Evolutionary conservation across 495 filamentous ascomycete species (phyloP).

Genomic region (Daldinia caldariorum): DNA sequence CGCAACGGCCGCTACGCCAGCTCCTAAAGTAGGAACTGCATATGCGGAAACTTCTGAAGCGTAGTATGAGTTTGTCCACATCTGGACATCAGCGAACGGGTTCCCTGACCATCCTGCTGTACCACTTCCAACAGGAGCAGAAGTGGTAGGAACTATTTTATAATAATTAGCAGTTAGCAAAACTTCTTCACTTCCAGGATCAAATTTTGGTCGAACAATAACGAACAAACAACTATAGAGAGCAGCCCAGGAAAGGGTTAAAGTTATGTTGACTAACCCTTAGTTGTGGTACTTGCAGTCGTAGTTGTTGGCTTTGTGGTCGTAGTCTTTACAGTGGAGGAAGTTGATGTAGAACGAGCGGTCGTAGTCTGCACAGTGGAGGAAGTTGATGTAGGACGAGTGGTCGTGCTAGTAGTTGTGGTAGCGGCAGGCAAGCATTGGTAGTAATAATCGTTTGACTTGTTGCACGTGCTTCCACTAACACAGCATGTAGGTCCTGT

Average conservation of each 20-base stretch:
- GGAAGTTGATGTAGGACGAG: background rate
- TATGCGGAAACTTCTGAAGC: conserved; percentile 62
- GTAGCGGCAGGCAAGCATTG: conserved; percentile 56
- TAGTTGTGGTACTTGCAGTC: background rate
- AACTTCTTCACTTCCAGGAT: background rate
- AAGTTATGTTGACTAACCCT: background rate
- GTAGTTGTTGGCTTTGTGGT: background rate
- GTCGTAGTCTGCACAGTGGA: background rate
- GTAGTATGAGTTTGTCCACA: conserved; percentile 68
- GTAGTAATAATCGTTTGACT: conserved; percentile 58
- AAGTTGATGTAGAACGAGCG: background rate
- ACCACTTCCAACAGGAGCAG: background rate
- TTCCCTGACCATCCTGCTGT: conserved; percentile 53
- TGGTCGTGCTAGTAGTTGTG: conserved; percentile 19
- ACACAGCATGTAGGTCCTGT: conserved; percentile 60
- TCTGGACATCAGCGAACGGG: conserved; percentile 63
- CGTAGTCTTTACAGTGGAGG: background rate
- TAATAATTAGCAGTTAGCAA: background rate
- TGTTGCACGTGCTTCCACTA: conserved; percentile 55
- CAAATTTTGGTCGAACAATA: background rate
- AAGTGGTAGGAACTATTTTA: background rate
- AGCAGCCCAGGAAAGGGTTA: background rate
- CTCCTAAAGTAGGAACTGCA: conserved; percentile 61
- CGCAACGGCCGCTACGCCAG: conserved; percentile 60
- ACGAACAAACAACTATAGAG: too few relatives aligned